Evolutionary conservation across 164 flowering plant genomes (phyloP), one percentile per base, ranked within the genome.

Genomic region (Brasenia schreberi): DNA sequence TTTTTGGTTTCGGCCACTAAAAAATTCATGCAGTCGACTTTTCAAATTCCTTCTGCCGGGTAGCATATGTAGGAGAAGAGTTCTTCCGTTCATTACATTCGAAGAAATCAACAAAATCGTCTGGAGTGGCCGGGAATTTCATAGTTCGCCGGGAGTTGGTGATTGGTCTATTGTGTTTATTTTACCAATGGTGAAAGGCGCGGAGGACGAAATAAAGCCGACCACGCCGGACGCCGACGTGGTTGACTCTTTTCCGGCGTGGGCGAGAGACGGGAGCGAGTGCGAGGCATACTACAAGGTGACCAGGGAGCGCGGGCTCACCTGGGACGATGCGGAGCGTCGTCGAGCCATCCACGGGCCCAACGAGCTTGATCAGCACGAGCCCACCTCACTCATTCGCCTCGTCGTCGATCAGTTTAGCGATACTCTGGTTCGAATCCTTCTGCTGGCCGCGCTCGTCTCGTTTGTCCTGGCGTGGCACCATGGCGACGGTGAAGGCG

Each of bases 191-290:
- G 56, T 9, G 56, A 49, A 49, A 49, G 56, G 14, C 56, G 56
- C 12, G 56, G 12, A 49, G 56, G 56, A 49, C 16, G 56, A 49
- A 14, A 14, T 9, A 14, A 49, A 9, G 56, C 56, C 56, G 16
- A 49, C 12, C 56, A 9, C 56, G 16, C 14, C 56, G 16, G 56
- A 14, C 56, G 56, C 56, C 4, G 10, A 9, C 56, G 12, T 14
- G 56, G 56, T 49, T 9, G 56, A 49, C 16, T 49, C 12, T 14
- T 87, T 81, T 62, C 85, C 85, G 59, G 87, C 89, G 9, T 87
- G 94, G 94, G 80, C 87, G 6, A 82, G 65, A 52, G 90, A 85
- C 42, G 79, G 78, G 9, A 19, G 39, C 0, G 85, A 83, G 42
- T 87, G 94, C 71, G 70, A 73, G 72, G 74, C 71, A 59, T 53